phyloP scores from a whole-genome alignment of 768 basidiomycete species.

The Russula lepida region DNA sequence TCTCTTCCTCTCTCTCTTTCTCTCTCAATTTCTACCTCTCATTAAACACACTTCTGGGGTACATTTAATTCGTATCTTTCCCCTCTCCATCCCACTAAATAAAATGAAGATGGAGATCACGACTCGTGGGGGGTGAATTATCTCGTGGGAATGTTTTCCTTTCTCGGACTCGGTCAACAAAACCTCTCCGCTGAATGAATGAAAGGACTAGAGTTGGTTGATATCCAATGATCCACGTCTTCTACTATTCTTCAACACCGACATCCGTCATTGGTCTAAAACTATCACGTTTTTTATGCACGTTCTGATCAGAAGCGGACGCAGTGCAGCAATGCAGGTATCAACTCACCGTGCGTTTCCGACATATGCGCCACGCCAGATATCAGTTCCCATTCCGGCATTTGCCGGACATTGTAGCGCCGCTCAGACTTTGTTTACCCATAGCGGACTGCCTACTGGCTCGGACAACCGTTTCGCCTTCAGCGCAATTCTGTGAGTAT shows the following conservation, averaged over 20 bases:
- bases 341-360: too few species aligned
- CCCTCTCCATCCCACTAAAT: neutral
- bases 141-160: slow-evolving; percentile 7
- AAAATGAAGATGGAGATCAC: neutral
- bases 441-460: neutral
- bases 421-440: slow-evolving; percentile 5
- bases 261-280: neutral
- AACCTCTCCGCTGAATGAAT: neutral
- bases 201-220: neutral
- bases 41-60: neutral
- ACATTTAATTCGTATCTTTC: neutral
- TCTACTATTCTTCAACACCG: neutral
- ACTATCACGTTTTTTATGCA: neutral
- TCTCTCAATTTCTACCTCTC: neutral
- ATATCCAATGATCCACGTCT: neutral
- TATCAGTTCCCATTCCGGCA: slow-evolving; percentile 1
- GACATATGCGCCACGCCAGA: too few species aligned
- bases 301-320: neutral
- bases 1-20: neutral
- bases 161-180: slow-evolving; percentile 9
- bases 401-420: slow-evolving; percentile 19
- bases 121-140: neutral
- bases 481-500: slow-evolving; percentile 30
- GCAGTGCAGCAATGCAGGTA: too few species aligned
- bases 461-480: neutral